A percentile compares a stretch with the other conserved stretches of the same genome.
Evolutionary conservation across 2,329 filamentous ascomycete genomes (phyloP).

Genomic region (Apiospora koreana): DNA sequence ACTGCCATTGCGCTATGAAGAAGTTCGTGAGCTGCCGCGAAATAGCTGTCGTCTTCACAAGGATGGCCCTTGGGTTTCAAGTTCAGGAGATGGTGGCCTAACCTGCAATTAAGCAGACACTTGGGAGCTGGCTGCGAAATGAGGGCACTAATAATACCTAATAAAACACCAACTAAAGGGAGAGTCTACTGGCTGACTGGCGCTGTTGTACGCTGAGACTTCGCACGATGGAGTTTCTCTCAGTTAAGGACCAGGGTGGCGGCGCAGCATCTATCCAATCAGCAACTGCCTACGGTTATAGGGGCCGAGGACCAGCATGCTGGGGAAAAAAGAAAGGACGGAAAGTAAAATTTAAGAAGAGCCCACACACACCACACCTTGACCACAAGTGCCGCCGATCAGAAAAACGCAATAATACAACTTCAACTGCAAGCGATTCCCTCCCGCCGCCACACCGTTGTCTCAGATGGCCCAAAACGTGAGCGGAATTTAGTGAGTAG

Average conservation of each 20-base stretch:
- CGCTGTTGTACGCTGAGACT: background rate
- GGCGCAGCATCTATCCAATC: background rate
- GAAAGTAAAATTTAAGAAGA: background rate
- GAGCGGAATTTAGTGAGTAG: background rate
- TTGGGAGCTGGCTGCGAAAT: background rate
- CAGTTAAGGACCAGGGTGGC: background rate
- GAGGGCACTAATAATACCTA: background rate
- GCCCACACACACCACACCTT: background rate
- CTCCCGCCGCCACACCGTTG: background rate
- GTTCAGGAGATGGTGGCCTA: background rate
- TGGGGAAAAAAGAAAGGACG: background rate
- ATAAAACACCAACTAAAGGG: background rate
- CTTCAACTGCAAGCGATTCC: background rate
- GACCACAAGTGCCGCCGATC: background rate
- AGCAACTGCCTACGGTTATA: background rate
- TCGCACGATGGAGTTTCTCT: background rate
- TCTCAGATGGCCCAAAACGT: background rate
- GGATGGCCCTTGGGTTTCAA: constrained; percentile 9
- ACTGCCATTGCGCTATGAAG: constrained; percentile 2
- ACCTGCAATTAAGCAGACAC: background rate
- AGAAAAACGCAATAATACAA: background rate
- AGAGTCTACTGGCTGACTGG: background rate
- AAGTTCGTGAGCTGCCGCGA: background rate
- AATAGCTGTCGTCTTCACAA: background rate
- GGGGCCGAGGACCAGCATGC: background rate